Evolutionary conservation across 352 stramenopile genomes (phyloP), one percentile per base, ranked within the genome.

Genomic region (Phytophthora multivora): DNA sequence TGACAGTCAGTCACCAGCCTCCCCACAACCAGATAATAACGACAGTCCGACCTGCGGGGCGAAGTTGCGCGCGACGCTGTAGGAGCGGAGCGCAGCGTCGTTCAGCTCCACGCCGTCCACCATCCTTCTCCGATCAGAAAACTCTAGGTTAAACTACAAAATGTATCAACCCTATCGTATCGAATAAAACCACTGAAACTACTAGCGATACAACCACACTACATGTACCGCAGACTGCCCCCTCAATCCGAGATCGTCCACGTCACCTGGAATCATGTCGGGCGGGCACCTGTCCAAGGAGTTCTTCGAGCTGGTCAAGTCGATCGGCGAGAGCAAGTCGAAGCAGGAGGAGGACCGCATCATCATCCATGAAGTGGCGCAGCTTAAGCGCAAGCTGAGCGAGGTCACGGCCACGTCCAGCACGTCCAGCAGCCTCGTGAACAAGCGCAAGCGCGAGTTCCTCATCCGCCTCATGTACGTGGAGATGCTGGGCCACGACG

Each of bases 301-400:
- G 79, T 99, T 99, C 87, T 99, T 99, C 78, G 97, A 99, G 85
- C 95, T 99, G 51, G 96, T 99, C 73, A 99, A 99, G 79, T 97
- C 96, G 25, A 99, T 99, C 69, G 98, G 98, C 56, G 98, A 99
- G 86, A 98, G 90, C 77, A 99, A 99, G 79, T 99, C 96, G 16
- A 99, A 99, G 86, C 98, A 99, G 81, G 98, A 99, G 86, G 98
- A 99, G 76, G 98, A 99, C 79, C 88, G 96, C 51, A 99, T 99
- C 67, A 99, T 99, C 67, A 80, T 95, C 52, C 86, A 96, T 80
- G 97, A 99, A 80, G 88, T 99, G 35, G 76, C 77, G 43, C 86
- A 91, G 43, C 90, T 99, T 46, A 99, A 99, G 83, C 91, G 94
- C 69, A 98, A 98, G 75, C 86, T 99, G 51, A 90, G 73, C 69